phyloP scores from a whole-genome alignment of 352 stramenopile genomes.

The Phytophthora citrophthora region DNA sequence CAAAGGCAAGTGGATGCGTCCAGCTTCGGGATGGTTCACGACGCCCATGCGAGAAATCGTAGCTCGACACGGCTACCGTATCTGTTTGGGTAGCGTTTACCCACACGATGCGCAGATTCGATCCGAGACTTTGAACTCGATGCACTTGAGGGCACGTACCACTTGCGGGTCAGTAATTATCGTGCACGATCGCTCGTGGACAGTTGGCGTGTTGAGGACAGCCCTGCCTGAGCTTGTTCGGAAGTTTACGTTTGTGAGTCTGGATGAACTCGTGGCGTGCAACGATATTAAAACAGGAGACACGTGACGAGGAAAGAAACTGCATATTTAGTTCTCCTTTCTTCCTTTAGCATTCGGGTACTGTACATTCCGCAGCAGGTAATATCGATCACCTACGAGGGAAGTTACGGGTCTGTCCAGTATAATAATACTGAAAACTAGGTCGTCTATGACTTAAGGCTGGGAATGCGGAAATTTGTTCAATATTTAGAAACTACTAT shows the following conservation, averaged over 20 bases:
- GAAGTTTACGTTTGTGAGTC: constrained; percentile 70
- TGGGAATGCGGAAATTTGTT: too few relatives aligned
- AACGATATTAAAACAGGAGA: constrained; percentile 15
- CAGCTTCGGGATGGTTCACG: constrained; percentile 87
- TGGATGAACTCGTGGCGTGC: constrained; percentile 62
- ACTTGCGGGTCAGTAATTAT: constrained; percentile 82
- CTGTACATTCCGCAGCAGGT: too few relatives aligned
- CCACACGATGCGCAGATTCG: constrained; percentile 88
- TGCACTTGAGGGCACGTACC: constrained; percentile 61
- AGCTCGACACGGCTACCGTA: constrained; percentile 78
- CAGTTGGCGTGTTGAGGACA: constrained; percentile 67
- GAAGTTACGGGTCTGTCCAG: too few relatives aligned
- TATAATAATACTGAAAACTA: too few relatives aligned
- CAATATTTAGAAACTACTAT: too few relatives aligned
- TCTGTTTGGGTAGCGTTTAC: constrained; percentile 88
- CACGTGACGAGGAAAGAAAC: constrained; percentile 27
- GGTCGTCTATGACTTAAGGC: too few relatives aligned
- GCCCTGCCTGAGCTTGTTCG: constrained; percentile 59
- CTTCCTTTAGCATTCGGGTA: too few relatives aligned
- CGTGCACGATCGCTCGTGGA: constrained; percentile 86
- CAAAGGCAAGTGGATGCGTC: constrained; percentile 72
- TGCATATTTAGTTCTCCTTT: too few relatives aligned
- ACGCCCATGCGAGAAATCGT: constrained; percentile 78
- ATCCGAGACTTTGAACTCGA: constrained; percentile 68
- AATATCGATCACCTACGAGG: too few relatives aligned